Base-by-base conservation (phyloP, 192 early-diverging fungal genomes). In the Entomortierella lignicola region DNA sequence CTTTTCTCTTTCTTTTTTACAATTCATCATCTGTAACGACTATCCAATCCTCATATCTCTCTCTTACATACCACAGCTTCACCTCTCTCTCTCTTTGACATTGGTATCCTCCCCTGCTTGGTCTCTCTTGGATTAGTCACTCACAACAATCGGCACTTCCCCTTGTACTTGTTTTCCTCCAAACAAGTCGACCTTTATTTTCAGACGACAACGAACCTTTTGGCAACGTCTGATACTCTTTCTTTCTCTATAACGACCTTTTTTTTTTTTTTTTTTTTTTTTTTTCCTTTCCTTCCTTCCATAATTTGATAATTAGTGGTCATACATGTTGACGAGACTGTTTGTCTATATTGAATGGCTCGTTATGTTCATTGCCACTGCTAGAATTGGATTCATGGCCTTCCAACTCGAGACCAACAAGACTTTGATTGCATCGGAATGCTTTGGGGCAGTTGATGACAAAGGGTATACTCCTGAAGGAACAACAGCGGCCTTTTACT, bases 291-390 rank as follows among this genome's bases (percentile, higher is more conserved):
- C 25, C 15, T 11, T 18, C 21, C 4, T 37, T 25, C 17, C 10
- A 52, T 34, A 3, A 31, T 4, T 2, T n/a, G n/a, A n/a, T n/a
- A n/a, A 42, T 12, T 70, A 79, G 75, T 79, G 67, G 75, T 79
- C 75, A 2, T 79, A 79, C 58, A 79, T 79, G 75, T 34, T 79
- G 67, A 79, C 75, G 7, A 79, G 75, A 31, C 64, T 79, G 63
- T 79, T 66, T 61, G 63, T 79, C 13, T 70, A 29, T 41, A 27
- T 79, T 32, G 50, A 79, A 12, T 79, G 75, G 75, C 23, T 79
- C 39, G 51, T 79, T 4, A 66, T 55, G 10, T 79, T 79, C 41
- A 11, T 79, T 20, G 67, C 62, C 13, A 54, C 58, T 11, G 75
- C 75, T 20, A 23, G 75, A 2, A 70, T 79, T 34, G 75, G 75